Evolutionary conservation across 2,329 filamentous ascomycete genomes (phyloP), one percentile per base, ranked within the genome.

Genomic region (Fusarium abutilonis): DNA sequence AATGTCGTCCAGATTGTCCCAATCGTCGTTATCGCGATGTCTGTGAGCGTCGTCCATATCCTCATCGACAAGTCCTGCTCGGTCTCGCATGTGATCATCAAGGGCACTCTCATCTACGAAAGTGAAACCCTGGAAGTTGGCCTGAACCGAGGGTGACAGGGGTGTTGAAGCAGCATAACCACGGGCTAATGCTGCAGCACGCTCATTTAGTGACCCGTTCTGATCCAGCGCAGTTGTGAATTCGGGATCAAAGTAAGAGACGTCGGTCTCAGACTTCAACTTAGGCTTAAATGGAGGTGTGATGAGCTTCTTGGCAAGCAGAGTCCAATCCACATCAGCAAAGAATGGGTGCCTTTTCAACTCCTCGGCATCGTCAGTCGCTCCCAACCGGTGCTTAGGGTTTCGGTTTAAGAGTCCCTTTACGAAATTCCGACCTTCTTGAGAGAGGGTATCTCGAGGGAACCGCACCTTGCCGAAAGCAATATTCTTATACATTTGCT

Each of bases 401-500:
- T 99, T 99, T 73, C 95, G 88, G 80, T 99, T 99, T 52, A 99
- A 85, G 61, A 99, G 80, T 17, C 95, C 95, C 82, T 99, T 99
- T 73, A 99, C 95, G 72, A 99, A 99, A 77, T 97, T 98, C 56
- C 95, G 87, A 56, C 95, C 95, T 76, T 99, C 95, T 36, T 93
- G 90, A 60, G 93, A 97, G 29, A 99, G 81, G 1, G 95, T 96
- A 76, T 99, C 95, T 66, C 93, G 87, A 8, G 95, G 95, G 76
- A 99, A 99, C 60, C 95, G 86, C 55, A 99, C 95, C 75, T 99
- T 99, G 74, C 95, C 95, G 73, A 99, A 99, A 0, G 95, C 95
- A 74, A 99, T 99, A 80, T 99, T 99, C 83, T 99, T 99, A 82
- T 99, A 99, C 95, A 99, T 99, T 76, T 99, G 95, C 77, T 99